Conservation (phyloP, 2,329 filamentous ascomycete genomes). For the Aciculosporium take region DNA sequence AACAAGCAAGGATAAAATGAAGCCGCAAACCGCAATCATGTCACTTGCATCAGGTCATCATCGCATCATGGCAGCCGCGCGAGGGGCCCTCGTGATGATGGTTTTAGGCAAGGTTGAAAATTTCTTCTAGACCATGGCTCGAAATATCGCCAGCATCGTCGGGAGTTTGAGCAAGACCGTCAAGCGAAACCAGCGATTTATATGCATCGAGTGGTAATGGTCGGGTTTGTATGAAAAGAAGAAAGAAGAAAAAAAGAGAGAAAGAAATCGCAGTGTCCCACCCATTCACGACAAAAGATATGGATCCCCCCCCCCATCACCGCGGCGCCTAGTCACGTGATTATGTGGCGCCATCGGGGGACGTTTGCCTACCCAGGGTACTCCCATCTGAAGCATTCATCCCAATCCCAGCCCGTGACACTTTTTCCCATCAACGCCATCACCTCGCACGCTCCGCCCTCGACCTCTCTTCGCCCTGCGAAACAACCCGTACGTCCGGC, state of each 20-base stretch:
- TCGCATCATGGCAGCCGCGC: slow-evolving; percentile 50
- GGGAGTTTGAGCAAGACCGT: slow-evolving; percentile 15
- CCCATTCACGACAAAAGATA: background rate
- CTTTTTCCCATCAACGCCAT: slow-evolving; percentile 54
- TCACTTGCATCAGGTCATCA: slow-evolving; percentile 56
- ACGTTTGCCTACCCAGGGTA: background rate
- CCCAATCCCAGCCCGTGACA: slow-evolving; percentile 31
- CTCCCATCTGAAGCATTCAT: slow-evolving; percentile 23
- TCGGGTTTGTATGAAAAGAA: slow-evolving; percentile 21
- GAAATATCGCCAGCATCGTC: slow-evolving; percentile 33
- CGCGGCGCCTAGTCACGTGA: background rate
- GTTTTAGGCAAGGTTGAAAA: slow-evolving; percentile 49
- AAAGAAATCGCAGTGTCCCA: background rate
- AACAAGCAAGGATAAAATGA: background rate
- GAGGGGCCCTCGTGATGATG: slow-evolving; percentile 54
- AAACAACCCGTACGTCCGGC: too few relatives aligned
- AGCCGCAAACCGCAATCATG: slow-evolving; percentile 21
- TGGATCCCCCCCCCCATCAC: too few relatives aligned
- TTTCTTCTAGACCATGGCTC: slow-evolving; percentile 44
- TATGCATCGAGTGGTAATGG: slow-evolving; percentile 26
- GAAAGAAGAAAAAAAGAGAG: slow-evolving; percentile 13
- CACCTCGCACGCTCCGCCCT: slow-evolving; percentile 49
- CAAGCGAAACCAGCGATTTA: slow-evolving; percentile 23
- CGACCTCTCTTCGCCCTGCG: slow-evolving; percentile 45
- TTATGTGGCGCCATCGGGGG: background rate